Percentiles rank a stretch among this genome's conserved stretches.
phyloP scores from a whole-genome alignment of 1,284 basidiomycete genomes.

The Tausonia pullulans region DNA sequence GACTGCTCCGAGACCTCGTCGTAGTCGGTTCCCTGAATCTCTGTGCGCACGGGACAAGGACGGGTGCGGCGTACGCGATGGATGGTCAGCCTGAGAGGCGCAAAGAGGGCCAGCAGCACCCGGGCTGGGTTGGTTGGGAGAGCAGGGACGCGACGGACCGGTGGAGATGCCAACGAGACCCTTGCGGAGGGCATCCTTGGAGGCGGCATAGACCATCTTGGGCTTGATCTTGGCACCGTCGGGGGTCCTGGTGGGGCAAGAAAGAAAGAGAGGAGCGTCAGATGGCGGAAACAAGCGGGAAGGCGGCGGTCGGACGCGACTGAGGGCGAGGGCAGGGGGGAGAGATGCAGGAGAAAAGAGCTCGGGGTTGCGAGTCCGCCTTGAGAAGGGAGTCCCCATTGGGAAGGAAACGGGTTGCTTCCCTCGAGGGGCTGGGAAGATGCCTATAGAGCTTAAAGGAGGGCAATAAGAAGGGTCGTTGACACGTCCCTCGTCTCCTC shows the following conservation, averaged over 20 bases:
- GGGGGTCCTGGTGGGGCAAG: slow-evolving; percentile 58
- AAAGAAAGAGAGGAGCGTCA: not conserved
- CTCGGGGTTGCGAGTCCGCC: too few species aligned
- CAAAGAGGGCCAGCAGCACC: slow-evolving; percentile 2
- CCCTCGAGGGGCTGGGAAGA: too few species aligned
- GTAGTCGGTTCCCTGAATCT: slow-evolving; percentile 80
- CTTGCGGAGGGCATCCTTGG: slow-evolving; percentile 51
- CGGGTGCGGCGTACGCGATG: too few species aligned
- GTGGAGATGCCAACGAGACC: slow-evolving; percentile 14
- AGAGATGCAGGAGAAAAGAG: not conserved
- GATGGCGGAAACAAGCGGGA: not conserved
- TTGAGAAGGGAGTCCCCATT: too few species aligned
- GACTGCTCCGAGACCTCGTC: slow-evolving; percentile 64
- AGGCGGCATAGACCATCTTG: slow-evolving; percentile 94
- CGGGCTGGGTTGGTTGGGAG: not conserved
- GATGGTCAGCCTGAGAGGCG: slow-evolving; percentile 24
- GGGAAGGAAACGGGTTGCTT: too few species aligned
- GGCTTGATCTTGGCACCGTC: slow-evolving; percentile 75
- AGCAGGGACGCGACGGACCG: not conserved
- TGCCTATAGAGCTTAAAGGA: too few species aligned
- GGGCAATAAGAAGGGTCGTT: too few species aligned
- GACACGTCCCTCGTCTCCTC: too few species aligned
- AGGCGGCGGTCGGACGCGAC: not conserved
- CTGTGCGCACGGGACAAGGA: slow-evolving; percentile 25
- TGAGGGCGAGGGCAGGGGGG: not conserved